Conservation (phyloP, 768 basidiomycete genomes). For the Asterophora lycoperdoides region DNA sequence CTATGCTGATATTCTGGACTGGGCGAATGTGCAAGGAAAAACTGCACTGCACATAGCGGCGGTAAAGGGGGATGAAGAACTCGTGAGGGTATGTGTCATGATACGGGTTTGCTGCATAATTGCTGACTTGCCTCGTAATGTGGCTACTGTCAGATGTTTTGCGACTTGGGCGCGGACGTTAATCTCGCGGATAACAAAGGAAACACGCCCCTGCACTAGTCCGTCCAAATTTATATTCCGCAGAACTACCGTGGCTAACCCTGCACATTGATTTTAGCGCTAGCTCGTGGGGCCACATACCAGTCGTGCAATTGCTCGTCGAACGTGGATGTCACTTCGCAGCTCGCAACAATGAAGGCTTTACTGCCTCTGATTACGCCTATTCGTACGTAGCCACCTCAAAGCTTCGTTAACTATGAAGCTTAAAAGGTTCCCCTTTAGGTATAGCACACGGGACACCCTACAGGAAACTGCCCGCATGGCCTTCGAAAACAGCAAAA, state of each 20-base stretch:
- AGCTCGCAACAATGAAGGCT: conserved; percentile 86
- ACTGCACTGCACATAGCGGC: conserved; percentile 89
- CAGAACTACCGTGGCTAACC: conserved; percentile 8
- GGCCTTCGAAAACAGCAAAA: conserved; percentile 79
- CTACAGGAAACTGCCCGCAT: conserved; percentile 76
- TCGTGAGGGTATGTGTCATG: conserved; percentile 64
- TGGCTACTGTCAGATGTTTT: conserved; percentile 72
- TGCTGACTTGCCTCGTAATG: conserved; percentile 1
- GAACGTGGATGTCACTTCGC: conserved; percentile 84
- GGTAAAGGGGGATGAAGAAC: conserved; percentile 83
- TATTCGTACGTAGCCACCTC: conserved; percentile 58
- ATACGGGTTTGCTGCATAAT: conserved; percentile 1
- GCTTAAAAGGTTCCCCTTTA: conserved; percentile 24
- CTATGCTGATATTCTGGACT: conserved; percentile 83
- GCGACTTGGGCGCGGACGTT: conserved; percentile 85
- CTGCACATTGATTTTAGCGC: conserved; percentile 44
- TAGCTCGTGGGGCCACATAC: conserved; percentile 82
- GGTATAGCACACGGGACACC: conserved; percentile 70
- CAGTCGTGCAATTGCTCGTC: conserved; percentile 82
- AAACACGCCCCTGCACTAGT: conserved; percentile 93
- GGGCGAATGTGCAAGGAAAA: conserved; percentile 88
- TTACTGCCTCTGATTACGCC: conserved; percentile 89
- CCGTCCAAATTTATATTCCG: conserved; percentile 27
- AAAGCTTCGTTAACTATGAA: neutral
- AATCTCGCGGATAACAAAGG: conserved; percentile 89